Percentiles rank a stretch among this genome's conserved stretches.
Evolutionary conservation across 1,284 basidiomycete genomes (phyloP).

Genomic region (Trichosporon coremiiforme): DNA sequence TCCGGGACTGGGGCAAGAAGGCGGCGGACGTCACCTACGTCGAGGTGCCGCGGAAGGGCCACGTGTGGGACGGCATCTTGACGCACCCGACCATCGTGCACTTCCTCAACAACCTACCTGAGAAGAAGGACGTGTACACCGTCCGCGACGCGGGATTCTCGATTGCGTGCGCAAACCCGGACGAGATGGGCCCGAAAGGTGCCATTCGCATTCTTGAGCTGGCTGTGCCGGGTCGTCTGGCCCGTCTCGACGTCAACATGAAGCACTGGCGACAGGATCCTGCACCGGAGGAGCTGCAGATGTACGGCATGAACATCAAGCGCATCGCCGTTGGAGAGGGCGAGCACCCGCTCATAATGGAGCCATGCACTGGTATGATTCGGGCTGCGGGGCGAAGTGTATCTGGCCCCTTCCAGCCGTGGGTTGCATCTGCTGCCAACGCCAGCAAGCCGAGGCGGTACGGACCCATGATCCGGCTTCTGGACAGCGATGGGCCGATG

Average conservation of each 20-base stretch:
- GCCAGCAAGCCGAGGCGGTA: conserved; percentile 47
- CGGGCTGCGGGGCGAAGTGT: background rate
- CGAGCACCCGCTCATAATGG: background rate
- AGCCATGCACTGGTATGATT: background rate
- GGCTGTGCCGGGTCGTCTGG: conserved; percentile 49
- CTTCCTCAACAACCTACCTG: conserved; percentile 41
- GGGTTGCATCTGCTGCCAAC: background rate
- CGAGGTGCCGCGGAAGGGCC: conserved; percentile 50
- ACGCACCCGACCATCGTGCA: conserved; percentile 41
- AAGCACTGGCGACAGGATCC: conserved; percentile 37
- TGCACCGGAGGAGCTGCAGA: conserved; percentile 27
- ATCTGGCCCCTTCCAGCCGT: background rate
- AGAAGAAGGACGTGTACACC: conserved; percentile 30
- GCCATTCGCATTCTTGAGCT: conserved; percentile 56
- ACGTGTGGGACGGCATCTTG: conserved; percentile 57
- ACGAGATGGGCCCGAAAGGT: conserved; percentile 53
- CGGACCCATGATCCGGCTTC: conserved; percentile 66
- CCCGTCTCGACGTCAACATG: conserved; percentile 48
- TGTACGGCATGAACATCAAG: conserved; percentile 44
- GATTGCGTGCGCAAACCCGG: conserved; percentile 54
- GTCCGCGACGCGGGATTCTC: conserved; percentile 47
- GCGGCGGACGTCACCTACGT: conserved; percentile 32
- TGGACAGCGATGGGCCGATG: conserved; percentile 63
- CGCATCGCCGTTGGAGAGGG: conserved; percentile 35
- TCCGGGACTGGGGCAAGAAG: conserved; percentile 37